These are phyloP conservation scores for Tricholomella constricta DNA, from an alignment of 768 basidiomycete genomes.

Conservation along the genomic window DNA sequence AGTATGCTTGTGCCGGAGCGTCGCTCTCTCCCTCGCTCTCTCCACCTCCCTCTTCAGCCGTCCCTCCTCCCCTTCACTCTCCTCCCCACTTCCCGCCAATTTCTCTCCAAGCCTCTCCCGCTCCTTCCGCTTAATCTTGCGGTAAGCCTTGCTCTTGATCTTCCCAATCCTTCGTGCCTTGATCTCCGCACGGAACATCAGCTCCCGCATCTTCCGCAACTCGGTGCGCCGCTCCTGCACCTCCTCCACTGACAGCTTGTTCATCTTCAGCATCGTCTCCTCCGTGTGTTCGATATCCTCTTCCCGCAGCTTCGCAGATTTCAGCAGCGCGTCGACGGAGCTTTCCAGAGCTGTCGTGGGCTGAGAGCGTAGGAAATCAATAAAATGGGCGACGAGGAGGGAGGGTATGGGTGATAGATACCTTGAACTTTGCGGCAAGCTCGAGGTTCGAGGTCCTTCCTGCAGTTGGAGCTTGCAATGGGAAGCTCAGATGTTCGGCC, in stretches of 20 bases:
- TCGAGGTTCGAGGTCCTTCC: conserved; percentile 70
- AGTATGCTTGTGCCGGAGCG: conserved; percentile 83
- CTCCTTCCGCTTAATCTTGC: conserved; percentile 81
- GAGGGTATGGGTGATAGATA: conserved; percentile 22
- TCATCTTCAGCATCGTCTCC: conserved; percentile 69
- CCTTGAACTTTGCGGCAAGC: conserved; percentile 84
- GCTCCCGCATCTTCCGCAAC: conserved; percentile 85
- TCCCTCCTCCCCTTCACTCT: conserved; percentile 53
- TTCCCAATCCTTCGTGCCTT: conserved; percentile 90
- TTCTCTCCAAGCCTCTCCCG: conserved; percentile 59
- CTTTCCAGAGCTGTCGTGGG: conserved; percentile 86
- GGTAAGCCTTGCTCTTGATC: conserved; percentile 95
- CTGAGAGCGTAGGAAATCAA: conserved; percentile 41
- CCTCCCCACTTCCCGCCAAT: conserved; percentile 46
- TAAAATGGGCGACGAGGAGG: background rate
- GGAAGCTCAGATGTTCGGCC: conserved; percentile 89
- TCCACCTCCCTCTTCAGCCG: conserved; percentile 73
- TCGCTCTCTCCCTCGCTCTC: conserved; percentile 87
- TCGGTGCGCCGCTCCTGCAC: conserved; percentile 79
- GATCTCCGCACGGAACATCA: conserved; percentile 90
- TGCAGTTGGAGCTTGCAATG: conserved; percentile 65
- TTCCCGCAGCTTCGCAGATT: conserved; percentile 80
- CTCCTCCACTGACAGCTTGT: conserved; percentile 83
- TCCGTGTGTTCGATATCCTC: conserved; percentile 78
- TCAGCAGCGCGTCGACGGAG: conserved; percentile 79